These are phyloP conservation scores for Eleusine coracana DNA, from an alignment of 176 grass and related monocot genomes.

Conservation along the genomic window DNA sequence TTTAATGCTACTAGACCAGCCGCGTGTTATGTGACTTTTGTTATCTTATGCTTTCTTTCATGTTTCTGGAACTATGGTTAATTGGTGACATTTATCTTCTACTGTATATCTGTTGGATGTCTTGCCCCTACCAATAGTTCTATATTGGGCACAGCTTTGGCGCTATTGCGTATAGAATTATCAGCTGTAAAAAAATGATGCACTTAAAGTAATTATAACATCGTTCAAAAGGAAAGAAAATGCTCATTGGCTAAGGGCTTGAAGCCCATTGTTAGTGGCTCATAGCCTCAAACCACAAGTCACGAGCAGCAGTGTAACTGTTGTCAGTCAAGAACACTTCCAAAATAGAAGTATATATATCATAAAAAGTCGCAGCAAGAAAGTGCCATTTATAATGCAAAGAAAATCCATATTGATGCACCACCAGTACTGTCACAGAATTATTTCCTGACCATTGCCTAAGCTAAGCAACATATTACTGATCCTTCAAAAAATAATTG, in stretches of 20 bases:
- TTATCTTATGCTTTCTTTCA: neutral
- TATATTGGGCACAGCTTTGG: neutral
- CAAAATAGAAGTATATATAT: neutral
- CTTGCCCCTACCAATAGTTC: neutral
- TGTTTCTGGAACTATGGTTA: neutral
- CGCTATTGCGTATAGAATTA: neutral
- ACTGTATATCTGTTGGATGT: neutral
- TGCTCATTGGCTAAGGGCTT: neutral
- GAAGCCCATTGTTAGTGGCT: neutral
- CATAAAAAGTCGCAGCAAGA: neutral
- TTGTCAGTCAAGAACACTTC: neutral
- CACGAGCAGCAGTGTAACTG: neutral
- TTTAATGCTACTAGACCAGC: neutral
- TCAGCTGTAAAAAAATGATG: neutral
- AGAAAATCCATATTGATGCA: slow-evolving; percentile 2
- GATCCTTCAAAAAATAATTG: slow-evolving; percentile 8
- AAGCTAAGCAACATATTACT: neutral
- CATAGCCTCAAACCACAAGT: neutral
- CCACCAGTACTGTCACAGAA: neutral
- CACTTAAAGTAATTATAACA: neutral
- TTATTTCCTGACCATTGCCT: slow-evolving; percentile 1
- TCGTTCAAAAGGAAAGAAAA: neutral
- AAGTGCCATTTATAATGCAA: neutral
- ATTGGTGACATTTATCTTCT: neutral
- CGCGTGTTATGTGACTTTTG: neutral